phyloP scores from a whole-genome alignment of 768 basidiomycete genomes.

The Paxillus involutus region DNA sequence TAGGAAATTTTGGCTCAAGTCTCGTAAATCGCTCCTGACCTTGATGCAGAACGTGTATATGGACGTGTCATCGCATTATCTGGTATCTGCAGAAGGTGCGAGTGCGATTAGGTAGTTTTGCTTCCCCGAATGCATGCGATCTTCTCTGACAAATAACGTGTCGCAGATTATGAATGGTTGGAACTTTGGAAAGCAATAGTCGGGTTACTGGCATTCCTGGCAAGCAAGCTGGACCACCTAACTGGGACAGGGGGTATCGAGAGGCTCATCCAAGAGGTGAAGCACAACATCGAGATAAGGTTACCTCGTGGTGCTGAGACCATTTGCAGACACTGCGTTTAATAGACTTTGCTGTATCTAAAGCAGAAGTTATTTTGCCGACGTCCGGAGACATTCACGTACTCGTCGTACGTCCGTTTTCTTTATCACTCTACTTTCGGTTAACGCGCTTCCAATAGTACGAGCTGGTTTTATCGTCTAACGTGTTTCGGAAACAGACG shows the following conservation, averaged over 20 bases:
- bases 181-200: conserved; percentile 62
- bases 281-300: conserved; percentile 7
- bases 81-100: conserved; percentile 57
- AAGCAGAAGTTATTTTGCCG: conserved; percentile 54
- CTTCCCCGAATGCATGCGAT: neutral
- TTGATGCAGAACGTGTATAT: conserved; percentile 50
- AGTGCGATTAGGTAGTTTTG: conserved; percentile 52
- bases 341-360: conserved; percentile 52
- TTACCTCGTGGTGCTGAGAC: conserved; percentile 1
- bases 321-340: conserved; percentile 46
- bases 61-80: conserved; percentile 52
- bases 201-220: conserved; percentile 54
- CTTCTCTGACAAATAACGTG: neutral
- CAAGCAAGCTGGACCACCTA: conserved; percentile 54
- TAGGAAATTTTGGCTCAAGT: conserved; percentile 28
- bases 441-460: conserved; percentile 42
- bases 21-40: neutral
- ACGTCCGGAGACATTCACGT: conserved; percentile 56
- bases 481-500: conserved; percentile 47
- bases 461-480: conserved; percentile 59
- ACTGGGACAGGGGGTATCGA: conserved; percentile 52
- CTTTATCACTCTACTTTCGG: neutral
- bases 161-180: conserved; percentile 63
- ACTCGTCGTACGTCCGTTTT: conserved; percentile 51
- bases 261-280: conserved; percentile 54